Base-by-base conservation (phyloP, 768 basidiomycete genomes). In the Saitozyma sp. region DNA sequence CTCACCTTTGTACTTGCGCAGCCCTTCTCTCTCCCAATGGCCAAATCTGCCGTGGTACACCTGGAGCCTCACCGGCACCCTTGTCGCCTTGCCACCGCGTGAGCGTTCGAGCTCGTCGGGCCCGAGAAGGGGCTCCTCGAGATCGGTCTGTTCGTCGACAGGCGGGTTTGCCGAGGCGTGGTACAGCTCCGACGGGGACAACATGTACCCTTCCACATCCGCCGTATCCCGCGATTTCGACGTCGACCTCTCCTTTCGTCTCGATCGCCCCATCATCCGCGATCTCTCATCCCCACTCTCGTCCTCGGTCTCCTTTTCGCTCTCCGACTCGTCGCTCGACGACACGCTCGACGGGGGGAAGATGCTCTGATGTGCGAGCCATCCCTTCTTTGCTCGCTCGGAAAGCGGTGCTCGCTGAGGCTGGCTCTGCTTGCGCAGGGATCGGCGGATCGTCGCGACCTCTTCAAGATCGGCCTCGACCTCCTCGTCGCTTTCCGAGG, bases 291-390 rank as follows among this genome's bases (percentile, higher is more conserved):
- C 55, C 11, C 65, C 73, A 41, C 45, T 53, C 8, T 69, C 71
- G 6, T 66, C 58, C 46, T 73, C 67, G 11, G 68, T 71, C 41
- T 61, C 52, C 59, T 72, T 70, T n/a, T 72, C 69, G 50, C 68
- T 70, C 37, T 69, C 66, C 41, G 37, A 48, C 5, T 63, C 58
- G 13, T 67, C 67, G 51, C 61, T 61, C 13, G 67, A 68, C 11
- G 66, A 67, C 1, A 66, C 68, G n/a, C 72, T 71, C 3, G 74
- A 74, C 38, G 73, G 62, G 9, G 78, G 78, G 45, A 77, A 79
- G 13, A 79, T 66, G 59, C 69, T 71, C 50, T 76, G 76, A 68
- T 79, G 78, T 8, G 75, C 78, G n/a, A 73, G 53, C 78, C 78
- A 79, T 6, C 78, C 78, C 56, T 67, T 74, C 56, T 65, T 67